Evolutionary conservation across 2,329 filamentous ascomycete species (phyloP), one percentile per base, ranked within the genome.

Genomic region (Fusarium sterilihyphosum): DNA sequence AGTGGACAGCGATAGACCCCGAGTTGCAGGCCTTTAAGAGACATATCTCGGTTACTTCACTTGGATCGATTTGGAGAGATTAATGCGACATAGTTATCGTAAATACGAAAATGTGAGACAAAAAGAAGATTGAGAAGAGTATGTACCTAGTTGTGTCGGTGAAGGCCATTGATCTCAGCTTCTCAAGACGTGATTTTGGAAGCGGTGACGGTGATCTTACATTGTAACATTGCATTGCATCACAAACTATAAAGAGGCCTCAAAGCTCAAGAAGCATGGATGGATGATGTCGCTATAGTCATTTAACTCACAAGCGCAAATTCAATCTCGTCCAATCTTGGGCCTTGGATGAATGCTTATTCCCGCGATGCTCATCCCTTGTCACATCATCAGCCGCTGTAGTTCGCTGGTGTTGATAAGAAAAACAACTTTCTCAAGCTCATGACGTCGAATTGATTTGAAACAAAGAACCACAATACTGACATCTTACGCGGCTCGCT

Each of bases 391-490:
- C 20, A 47, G n/a, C 11, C 41, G 17, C 41, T 44, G 43, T 20
- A 20, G 43, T 68, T 37, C 33, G 52, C 61, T 67, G 61, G 40
- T 78, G 73, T 56, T 76, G 75, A 75, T 77, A 62, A 50, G 26
- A 60, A 71, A 71, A 56, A 56, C 44, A 43, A 43, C 50, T 49
- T 43, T 58, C 33, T 52, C 54, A 71, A 58, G 46, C 37, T 62
- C 65, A 78, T 78, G 75, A 78, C 74, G 71, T 78, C 63, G 67
- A 69, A 44, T 59, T 61, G 29, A 56, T 53, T 65, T 71, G 76
- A 76, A 77, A 77, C 76, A 67, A 68, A 68, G 66, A 72, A 61
- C 74, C 69, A 77, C 74, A 67, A 77, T 61, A 70, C 49, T 70
- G 67, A 35, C 43, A 58, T 54, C 64, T 77, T 61, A 63, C 63